Evolutionary conservation across 2,329 filamentous ascomycete genomes (phyloP).

Genomic region (Hymenoscyphus scutula): DNA sequence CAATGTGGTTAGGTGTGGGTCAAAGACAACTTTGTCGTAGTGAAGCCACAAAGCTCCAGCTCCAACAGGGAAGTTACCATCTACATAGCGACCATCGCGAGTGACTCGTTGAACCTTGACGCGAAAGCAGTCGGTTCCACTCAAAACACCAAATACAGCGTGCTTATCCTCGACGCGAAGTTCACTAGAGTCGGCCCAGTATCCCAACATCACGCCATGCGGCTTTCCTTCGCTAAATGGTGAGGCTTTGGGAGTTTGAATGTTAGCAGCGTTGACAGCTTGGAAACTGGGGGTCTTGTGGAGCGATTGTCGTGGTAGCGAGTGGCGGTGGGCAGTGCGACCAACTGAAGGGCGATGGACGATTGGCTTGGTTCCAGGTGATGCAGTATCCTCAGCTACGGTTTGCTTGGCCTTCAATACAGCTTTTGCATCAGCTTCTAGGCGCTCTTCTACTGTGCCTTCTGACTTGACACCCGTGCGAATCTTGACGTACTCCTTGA

Average conservation of each 20-base stretch:
- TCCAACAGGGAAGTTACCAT: conserved; percentile 59
- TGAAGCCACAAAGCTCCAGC: conserved; percentile 61
- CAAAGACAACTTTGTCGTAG: conserved; percentile 60
- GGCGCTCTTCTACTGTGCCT: conserved; percentile 22
- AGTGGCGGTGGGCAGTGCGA: conserved; percentile 26
- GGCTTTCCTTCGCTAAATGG: conserved; percentile 26
- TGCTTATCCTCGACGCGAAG: conserved; percentile 50
- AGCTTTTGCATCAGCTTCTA: conserved; percentile 26
- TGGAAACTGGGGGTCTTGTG: conserved; percentile 31
- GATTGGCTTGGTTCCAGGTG: conserved; percentile 23
- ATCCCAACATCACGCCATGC: conserved; percentile 47
- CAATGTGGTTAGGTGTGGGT: conserved; percentile 52
- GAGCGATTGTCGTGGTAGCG: conserved; percentile 27
- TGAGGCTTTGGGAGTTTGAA: conserved; percentile 29
- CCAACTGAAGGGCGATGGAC: conserved; percentile 24
- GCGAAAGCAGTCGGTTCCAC: conserved; percentile 62
- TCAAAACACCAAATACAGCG: conserved; percentile 61
- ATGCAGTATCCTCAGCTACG: conserved; percentile 25
- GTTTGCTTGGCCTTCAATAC: conserved; percentile 29
- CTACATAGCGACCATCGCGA: conserved; percentile 55
- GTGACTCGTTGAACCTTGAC: conserved; percentile 61
- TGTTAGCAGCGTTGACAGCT: conserved; percentile 29
- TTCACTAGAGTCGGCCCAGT: conserved; percentile 56
- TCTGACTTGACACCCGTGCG: conserved; percentile 40
- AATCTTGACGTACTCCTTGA: conserved; percentile 63